A percentile compares a stretch with the other conserved stretches of the same genome.
Evolutionary conservation across 2,329 filamentous ascomycete species (phyloP).

Genomic region (Teratosphaeria viscida): DNA sequence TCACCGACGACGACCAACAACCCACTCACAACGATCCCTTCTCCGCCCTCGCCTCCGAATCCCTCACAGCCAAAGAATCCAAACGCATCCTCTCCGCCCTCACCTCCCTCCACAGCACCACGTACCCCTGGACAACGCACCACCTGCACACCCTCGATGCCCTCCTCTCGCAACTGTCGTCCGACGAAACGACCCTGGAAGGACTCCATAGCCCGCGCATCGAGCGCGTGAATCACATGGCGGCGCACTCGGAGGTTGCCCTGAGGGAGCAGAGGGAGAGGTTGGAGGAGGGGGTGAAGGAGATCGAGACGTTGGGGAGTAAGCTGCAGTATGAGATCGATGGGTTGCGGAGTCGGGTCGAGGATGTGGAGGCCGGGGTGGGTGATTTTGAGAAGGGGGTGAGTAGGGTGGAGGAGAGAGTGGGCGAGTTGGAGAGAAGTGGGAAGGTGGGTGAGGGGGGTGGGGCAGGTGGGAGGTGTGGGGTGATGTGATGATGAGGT

Average conservation of each 20-base stretch:
- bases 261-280: constrained; percentile 58
- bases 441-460: constrained; percentile 46
- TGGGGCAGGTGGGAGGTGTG: constrained; percentile 15
- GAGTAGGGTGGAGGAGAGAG: constrained; percentile 31
- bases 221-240: constrained; percentile 59
- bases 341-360: constrained; percentile 65
- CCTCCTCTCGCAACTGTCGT: constrained; percentile 45
- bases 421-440: constrained; percentile 52
- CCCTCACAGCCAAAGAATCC: constrained; percentile 42
- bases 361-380: constrained; percentile 78
- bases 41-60: constrained; percentile 15
- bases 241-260: constrained; percentile 57
- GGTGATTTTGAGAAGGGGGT: constrained; percentile 64
- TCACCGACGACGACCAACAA: constrained; percentile 7
- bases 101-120: constrained; percentile 21
- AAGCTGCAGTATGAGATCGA: constrained; percentile 89
- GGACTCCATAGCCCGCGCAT: constrained; percentile 57
- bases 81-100: constrained; percentile 46
- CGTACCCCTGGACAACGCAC: constrained; percentile 49
- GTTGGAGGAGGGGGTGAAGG: constrained; percentile 61
- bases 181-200: constrained; percentile 57
- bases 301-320: constrained; percentile 69
- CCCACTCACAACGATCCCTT: constrained; percentile 9
- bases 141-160: constrained; percentile 47
- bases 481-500: constrained; percentile 7